phyloP scores from a whole-genome alignment of 805 yeast species.

The Wickerhamomyces subpelliculosus region DNA sequence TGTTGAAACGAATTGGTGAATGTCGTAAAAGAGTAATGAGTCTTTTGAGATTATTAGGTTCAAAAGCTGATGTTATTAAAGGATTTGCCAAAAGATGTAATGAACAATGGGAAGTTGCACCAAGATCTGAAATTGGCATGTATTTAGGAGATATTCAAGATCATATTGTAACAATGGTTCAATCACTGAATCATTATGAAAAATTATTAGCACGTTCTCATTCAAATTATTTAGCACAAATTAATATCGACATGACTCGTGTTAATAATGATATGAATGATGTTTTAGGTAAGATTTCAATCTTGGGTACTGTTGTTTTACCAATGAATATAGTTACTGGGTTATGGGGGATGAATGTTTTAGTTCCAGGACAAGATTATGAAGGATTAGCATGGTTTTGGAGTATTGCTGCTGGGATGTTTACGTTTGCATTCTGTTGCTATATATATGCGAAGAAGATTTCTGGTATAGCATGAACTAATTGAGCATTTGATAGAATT shows the following conservation, averaged over 20 bases:
- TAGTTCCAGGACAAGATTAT: constrained; percentile 85
- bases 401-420: constrained; percentile 40
- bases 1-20: constrained; percentile 92
- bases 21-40: constrained; percentile 94
- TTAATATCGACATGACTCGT: constrained; percentile 95
- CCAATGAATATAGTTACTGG: constrained; percentile 97
- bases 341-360: constrained; percentile 97
- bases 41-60: constrained; percentile 72
- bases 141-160: constrained; percentile 97
- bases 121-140: constrained; percentile 84
- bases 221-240: constrained; percentile 92
- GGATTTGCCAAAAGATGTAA: constrained; percentile 90
- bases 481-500: no score
- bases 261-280: constrained; percentile 97
- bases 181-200: constrained; percentile 89
- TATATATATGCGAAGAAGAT: constrained; percentile 42
- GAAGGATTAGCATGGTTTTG: constrained; percentile 64
- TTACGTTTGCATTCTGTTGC: constrained; percentile 37
- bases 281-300: constrained; percentile 87
- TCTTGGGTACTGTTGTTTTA: constrained; percentile 88
- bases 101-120: constrained; percentile 76
- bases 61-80: constrained; percentile 95
- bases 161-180: constrained; percentile 96
- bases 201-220: constrained; percentile 92
- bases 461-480: constrained; percentile 27